phyloP scores from a whole-genome alignment of 345 rosid genomes.

The Balakata baccata region DNA sequence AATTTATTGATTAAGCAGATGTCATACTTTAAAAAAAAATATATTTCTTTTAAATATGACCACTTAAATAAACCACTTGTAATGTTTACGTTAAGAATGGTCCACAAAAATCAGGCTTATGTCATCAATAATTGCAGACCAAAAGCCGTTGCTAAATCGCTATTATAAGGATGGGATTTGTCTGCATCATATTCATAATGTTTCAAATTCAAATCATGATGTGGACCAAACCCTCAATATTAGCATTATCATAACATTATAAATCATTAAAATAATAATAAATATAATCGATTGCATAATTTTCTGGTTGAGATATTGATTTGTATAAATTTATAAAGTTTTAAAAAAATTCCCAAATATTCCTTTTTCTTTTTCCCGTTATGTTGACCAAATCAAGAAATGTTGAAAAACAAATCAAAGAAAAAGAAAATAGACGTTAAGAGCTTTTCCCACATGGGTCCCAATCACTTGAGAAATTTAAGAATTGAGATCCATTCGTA shows the following conservation, averaged over 20 bases:
- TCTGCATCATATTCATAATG: background rate
- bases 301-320: too few relatives aligned
- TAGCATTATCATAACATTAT: too few relatives aligned
- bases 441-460: conserved; percentile 18
- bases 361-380: too few relatives aligned
- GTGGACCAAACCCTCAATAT: too few relatives aligned
- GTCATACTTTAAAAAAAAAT: too few relatives aligned
- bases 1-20: too few relatives aligned
- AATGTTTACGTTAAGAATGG: background rate
- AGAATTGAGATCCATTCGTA: background rate
- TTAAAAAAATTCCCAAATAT: too few relatives aligned
- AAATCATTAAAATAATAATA: background rate
- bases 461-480: background rate
- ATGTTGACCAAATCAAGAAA: background rate
- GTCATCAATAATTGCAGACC: conserved; percentile 18
- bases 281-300: background rate
- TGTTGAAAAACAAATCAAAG: background rate
- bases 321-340: too few relatives aligned
- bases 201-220: conserved; percentile 19
- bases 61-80: too few relatives aligned
- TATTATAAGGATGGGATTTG: background rate
- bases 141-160: conserved; percentile 28
- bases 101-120: background rate
- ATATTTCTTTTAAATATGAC: too few relatives aligned
- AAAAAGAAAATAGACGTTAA: conserved; percentile 41